Percentiles rank a stretch among this genome's conserved stretches.
These are phyloP conservation scores for Talaromyces adpressus DNA, from an alignment of 495 filamentous ascomycete genomes.

Conservation along the genomic window DNA sequence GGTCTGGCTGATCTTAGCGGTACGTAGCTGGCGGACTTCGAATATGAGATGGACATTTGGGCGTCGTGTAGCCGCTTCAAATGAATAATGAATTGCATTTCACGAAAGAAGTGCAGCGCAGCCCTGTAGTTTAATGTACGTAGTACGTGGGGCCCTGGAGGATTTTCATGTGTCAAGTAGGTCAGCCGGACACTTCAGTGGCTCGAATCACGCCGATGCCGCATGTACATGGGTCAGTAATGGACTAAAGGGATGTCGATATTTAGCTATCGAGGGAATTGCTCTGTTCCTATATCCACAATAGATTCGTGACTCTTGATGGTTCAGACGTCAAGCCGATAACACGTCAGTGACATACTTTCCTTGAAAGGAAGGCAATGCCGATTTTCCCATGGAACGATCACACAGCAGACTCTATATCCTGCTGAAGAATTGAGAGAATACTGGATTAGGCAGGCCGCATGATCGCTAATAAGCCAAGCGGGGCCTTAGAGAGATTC, in stretches of 20 bases:
- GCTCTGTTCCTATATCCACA: not conserved
- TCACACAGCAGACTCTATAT: not conserved
- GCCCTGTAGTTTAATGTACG: not conserved
- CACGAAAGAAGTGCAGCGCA: not conserved
- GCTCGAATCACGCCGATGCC: not conserved
- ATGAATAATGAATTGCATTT: not conserved
- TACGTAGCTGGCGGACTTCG: not conserved
- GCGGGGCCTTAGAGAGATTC: not conserved
- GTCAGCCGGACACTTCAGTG: not conserved
- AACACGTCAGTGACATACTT: not conserved
- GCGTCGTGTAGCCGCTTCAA: not conserved
- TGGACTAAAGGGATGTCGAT: not conserved
- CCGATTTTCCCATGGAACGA: not conserved
- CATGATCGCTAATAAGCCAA: not conserved
- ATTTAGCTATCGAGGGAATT: not conserved
- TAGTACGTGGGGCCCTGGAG: not conserved
- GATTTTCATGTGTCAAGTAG: not conserved
- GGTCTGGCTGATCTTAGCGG: not conserved
- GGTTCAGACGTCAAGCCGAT: not conserved
- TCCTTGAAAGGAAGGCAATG: not conserved
- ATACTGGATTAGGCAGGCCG: conserved; percentile 3
- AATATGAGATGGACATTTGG: not conserved
- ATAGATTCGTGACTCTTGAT: not conserved
- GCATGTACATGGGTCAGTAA: not conserved
- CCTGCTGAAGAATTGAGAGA: not conserved